phyloP scores from a whole-genome alignment of 208 protist genomes.

The Crithidia expoeki region DNA sequence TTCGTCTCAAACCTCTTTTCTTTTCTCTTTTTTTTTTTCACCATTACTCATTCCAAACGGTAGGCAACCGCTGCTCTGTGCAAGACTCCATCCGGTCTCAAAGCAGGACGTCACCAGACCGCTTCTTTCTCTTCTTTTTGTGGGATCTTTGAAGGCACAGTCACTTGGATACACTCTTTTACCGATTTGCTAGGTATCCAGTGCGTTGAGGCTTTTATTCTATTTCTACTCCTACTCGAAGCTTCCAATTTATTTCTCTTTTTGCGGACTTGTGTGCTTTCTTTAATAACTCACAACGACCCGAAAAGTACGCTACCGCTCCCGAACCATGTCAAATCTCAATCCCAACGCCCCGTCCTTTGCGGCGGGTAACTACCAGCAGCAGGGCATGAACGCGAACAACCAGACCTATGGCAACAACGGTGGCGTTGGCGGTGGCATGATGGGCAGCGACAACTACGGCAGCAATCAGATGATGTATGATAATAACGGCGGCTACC shows the following conservation, averaged over 20 bases:
- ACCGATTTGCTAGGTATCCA: too few species aligned
- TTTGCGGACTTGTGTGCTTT: neutral
- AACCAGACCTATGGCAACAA: slow-evolving; percentile 25
- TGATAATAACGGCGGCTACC: slow-evolving; percentile 23
- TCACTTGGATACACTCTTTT: too few species aligned
- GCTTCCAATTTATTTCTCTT: too few species aligned
- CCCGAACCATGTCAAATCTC: slow-evolving; percentile 27
- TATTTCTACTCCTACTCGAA: neutral
- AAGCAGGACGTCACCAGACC: too few species aligned
- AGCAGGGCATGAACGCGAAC: slow-evolving; percentile 11
- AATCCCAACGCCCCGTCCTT: slow-evolving; percentile 37
- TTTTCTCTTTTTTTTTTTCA: neutral
- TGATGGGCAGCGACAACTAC: slow-evolving; percentile 26
- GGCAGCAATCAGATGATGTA: slow-evolving; percentile 26
- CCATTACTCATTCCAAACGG: neutral
- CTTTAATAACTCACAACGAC: too few species aligned
- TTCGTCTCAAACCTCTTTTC: too few species aligned
- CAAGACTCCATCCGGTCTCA: too few species aligned
- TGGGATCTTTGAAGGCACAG: too few species aligned
- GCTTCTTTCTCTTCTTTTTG: neutral
- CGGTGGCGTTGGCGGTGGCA: slow-evolving; percentile 8
- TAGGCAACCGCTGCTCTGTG: too few species aligned
- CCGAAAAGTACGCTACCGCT: neutral
- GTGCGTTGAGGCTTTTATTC: too few species aligned
- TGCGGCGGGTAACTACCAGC: slow-evolving; percentile 12